Evolutionary conservation across 2,329 filamentous ascomycete species (phyloP).

Genomic region (Colletotrichum tropicale): DNA sequence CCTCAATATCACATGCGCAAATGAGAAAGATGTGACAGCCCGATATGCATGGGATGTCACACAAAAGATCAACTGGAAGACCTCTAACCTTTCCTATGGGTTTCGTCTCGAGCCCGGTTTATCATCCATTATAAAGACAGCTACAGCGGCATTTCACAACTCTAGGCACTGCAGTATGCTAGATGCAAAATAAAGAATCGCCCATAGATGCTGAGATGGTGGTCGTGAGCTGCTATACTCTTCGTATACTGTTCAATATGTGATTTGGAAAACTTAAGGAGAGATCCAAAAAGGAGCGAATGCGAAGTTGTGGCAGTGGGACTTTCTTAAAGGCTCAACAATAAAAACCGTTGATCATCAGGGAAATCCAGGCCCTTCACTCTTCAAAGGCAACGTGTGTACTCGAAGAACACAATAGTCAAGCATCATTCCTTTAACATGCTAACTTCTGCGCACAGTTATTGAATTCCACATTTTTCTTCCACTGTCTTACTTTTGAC

Average conservation of each 20-base stretch:
- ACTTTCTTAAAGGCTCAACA: not conserved
- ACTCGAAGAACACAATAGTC: not conserved
- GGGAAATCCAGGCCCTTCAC: not conserved
- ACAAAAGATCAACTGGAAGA: not conserved
- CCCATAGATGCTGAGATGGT: not conserved
- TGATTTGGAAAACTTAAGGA: not conserved
- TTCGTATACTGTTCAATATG: not conserved
- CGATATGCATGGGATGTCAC: not conserved
- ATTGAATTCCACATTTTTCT: not conserved
- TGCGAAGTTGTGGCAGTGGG: not conserved
- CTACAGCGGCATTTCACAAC: not conserved
- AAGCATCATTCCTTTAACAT: not conserved
- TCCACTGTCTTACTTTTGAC: not conserved
- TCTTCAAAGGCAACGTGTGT: not conserved
- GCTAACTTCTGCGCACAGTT: not conserved
- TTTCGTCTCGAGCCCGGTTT: not conserved
- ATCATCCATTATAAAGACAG: not conserved
- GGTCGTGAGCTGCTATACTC: not conserved
- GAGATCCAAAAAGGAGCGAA: not conserved
- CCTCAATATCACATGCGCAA: not conserved
- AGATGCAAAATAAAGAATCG: not conserved
- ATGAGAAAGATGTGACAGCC: not conserved
- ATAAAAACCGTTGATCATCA: not conserved
- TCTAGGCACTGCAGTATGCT: not conserved
- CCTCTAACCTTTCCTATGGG: not conserved